Base-by-base conservation (phyloP, 306 rosid species). In the Adenanthera pavonina region DNA sequence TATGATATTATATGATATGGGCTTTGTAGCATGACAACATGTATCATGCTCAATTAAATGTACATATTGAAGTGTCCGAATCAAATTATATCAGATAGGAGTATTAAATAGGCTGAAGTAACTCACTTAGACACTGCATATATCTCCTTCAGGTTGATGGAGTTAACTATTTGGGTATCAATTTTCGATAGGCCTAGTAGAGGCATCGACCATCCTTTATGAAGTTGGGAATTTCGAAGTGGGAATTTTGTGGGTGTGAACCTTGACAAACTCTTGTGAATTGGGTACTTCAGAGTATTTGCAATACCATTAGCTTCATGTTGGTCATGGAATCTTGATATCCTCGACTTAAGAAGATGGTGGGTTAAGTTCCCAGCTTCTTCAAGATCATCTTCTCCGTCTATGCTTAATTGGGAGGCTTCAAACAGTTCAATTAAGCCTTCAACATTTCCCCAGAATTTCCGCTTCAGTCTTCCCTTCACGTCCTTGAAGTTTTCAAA, bases 241-340 rank as follows among this genome's bases (percentile, higher is more conserved):
- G 70, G 40, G 43, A 65, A 47, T 41, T 14, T 76, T 51, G 44
- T 76, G 6, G 86, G 80, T 34, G 47, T 86, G 65, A 86, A 52
- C 78, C 83, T 86, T 13, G 80, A 68, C 80, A 80, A 60, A 65
- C 71, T 83, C 25, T 68, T 86, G 67, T 86, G 89, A 38, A 36
- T 52, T 5, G 89, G 87, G 38, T 74, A 80, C 20, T 20, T 52
- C 14, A 86, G 52, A 2, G 87, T 60, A 30, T 51, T 34, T 1
- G 30, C 44, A 1, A 76, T 43, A 71, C 5, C 36, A 11, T 25
- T 41, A 38, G 76, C 75, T 41, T 48, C 64, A 43, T 72, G 44
- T 30, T 76, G 59, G 5, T 47, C 69, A 16, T 14, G 80, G 14
- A 40, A 75, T 33, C 36, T 54, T 56, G 57, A 54, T 17, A 15